These are phyloP conservation scores for Chloridella minuta DNA, from an alignment of 352 stramenopile species.

Conservation along the genomic window DNA sequence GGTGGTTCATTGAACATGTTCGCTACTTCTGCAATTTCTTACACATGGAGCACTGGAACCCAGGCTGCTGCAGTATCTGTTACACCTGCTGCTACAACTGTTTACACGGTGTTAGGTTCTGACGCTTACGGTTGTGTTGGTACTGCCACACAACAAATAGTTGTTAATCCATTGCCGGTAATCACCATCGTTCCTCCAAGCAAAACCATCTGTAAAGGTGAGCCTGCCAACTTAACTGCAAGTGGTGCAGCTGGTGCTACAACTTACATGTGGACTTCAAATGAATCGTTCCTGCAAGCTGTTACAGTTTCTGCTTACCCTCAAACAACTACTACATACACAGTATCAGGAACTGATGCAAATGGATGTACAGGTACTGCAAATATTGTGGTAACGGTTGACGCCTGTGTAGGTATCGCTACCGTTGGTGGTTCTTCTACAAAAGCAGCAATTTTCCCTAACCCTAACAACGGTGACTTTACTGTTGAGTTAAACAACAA, in stretches of 20 bases:
- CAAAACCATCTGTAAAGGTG: not conserved
- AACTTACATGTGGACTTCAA: not conserved
- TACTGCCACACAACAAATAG: not conserved
- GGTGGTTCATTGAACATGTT: not conserved
- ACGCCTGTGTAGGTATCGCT: not conserved
- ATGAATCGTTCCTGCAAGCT: not conserved
- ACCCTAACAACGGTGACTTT: not conserved
- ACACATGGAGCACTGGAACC: not conserved
- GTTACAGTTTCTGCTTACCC: not conserved
- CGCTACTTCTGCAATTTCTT: not conserved
- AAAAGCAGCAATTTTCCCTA: not conserved
- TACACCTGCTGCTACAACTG: not conserved
- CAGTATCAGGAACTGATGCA: not conserved
- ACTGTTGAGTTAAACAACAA: constrained; percentile 1
- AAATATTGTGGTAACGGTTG: not conserved
- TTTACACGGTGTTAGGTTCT: not conserved
- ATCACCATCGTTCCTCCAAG: too few species aligned
- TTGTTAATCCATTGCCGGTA: not conserved
- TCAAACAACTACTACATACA: not conserved
- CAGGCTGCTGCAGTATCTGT: not conserved
- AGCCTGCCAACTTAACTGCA: not conserved
- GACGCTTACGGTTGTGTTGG: not conserved
- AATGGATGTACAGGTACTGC: not conserved
- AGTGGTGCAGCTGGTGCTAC: too few species aligned
- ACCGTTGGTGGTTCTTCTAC: not conserved